Evolutionary conservation across 805 yeast species (phyloP), one percentile per base, ranked within the genome.

Genomic region (Schizosaccharomyces octosporus): DNA sequence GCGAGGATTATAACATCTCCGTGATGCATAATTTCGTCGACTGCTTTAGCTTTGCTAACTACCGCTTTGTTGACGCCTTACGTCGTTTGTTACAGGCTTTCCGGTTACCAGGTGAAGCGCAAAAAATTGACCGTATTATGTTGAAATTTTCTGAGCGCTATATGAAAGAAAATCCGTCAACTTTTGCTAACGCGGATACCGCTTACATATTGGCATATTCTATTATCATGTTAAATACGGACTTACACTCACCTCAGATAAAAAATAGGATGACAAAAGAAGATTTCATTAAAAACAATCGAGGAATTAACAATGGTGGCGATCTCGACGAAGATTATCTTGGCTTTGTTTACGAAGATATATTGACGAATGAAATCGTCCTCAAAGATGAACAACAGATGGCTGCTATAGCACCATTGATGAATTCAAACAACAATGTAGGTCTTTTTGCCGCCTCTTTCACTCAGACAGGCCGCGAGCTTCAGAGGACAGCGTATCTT

Each of bases 41-140:
- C 68, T 73, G 78, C 64, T 83, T 93, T 82, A 86, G 88, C 62
- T 90, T 93, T 70, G 73, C 78, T 4, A 76, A 77, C 42, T 70
- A 78, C 65, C 74, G 81, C 1, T 88, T 93, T 69, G 88, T 89
- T 17, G 95, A 84, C 66, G 94, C 97, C 0, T 75, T 93, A 74
- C 79, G 98, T 66, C 75, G 73, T 17, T 87, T 87, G 68, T 76
- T 93, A 63, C 98, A 94, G 69, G 78, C 81, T 59, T 94, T 93
- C 73, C 78, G 98, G 70, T 77, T 93, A 63, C 98, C 99, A 1
- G 99, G 99, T 60, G 99, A 93, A 73, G 89, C 96, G 4, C 99
- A 93, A 73, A 90, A 93, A 69, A 90, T 93, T 69, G 98, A 93
- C 75, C 79, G 99, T 66, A 87, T 83, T 69, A 87, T 94, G 96